phyloP scores from a whole-genome alignment of 2,329 filamentous ascomycete genomes.

The Tricladium varicosporioides region DNA sequence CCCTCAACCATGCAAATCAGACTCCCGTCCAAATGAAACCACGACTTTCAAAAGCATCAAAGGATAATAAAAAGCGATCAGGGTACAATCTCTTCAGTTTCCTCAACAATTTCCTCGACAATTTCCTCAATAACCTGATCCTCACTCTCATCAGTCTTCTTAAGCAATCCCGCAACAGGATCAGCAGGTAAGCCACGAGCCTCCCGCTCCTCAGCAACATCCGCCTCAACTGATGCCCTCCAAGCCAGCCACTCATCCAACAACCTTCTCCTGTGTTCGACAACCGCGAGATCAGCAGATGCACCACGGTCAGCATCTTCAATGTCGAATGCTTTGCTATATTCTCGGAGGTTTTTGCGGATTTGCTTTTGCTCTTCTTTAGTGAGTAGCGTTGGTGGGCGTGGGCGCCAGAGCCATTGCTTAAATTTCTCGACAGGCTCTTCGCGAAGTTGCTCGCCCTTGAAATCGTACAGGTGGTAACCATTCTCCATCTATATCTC shows the following conservation, averaged over 20 bases:
- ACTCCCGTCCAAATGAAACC: background rate
- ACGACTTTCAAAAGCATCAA: background rate
- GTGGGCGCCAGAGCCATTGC: conserved; percentile 92
- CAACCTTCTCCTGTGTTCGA: conserved; percentile 78
- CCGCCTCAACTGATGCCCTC: conserved; percentile 70
- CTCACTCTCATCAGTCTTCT: conserved; percentile 62
- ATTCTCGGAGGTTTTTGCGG: conserved; percentile 97
- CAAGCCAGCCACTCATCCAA: conserved; percentile 89
- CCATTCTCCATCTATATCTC: conserved; percentile 88
- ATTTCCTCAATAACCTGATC: conserved; percentile 86
- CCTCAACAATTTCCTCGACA: conserved; percentile 73
- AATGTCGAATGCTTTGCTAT: conserved; percentile 91
- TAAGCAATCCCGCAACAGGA: conserved; percentile 58
- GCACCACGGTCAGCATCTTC: conserved; percentile 92
- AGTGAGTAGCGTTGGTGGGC: conserved; percentile 83
- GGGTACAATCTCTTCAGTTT: conserved; percentile 73
- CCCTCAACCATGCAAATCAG: background rate
- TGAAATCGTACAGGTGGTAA: conserved; percentile 97
- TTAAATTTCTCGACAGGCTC: conserved; percentile 96
- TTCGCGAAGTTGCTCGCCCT: conserved; percentile 83
- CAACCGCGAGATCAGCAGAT: conserved; percentile 88
- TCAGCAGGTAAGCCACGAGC: conserved; percentile 65
- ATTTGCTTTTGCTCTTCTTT: conserved; percentile 98
- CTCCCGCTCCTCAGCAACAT: conserved; percentile 70
- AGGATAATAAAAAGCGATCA: conserved; percentile 10